These are phyloP conservation scores for Craspedostauros australis DNA, from an alignment of 108 stramenopile genomes.

Conservation along the genomic window DNA sequence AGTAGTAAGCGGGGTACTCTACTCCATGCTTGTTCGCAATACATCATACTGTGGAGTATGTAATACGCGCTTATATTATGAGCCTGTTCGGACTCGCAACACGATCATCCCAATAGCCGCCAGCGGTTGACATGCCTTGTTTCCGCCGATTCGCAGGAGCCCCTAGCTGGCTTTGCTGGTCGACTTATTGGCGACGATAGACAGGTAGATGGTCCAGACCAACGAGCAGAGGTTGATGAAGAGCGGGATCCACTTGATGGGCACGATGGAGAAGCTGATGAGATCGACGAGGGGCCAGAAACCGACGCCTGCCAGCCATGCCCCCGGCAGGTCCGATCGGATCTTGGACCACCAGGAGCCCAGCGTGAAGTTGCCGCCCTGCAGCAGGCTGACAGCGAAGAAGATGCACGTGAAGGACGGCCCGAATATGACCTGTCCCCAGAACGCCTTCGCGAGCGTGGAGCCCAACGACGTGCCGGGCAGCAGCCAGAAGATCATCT, in stretches of 20 bases:
- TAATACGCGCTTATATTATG: no score
- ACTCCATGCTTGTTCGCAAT: no score
- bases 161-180: no score
- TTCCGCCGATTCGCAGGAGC: no score
- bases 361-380: constrained; percentile 50
- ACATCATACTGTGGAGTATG: no score
- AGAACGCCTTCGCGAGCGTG: constrained; percentile 70
- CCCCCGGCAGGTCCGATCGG: constrained; percentile 60
- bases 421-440: constrained; percentile 84
- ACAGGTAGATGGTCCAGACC: constrained; percentile 87
- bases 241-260: constrained; percentile 68
- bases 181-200: constrained; percentile 67
- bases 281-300: constrained; percentile 91
- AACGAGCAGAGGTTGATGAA: constrained; percentile 75
- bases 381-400: constrained; percentile 62
- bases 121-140: no score
- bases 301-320: constrained; percentile 66
- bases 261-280: constrained; percentile 61
- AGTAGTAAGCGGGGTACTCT: no score
- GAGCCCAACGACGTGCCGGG: constrained; percentile 52
- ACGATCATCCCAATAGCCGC: no score
- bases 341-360: constrained; percentile 62
- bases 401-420: constrained; percentile 83
- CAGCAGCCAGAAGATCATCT: constrained; percentile 52
- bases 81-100: no score